Evolutionary conservation across 2,329 filamentous ascomycete species (phyloP).

Genomic region (Paecilomyces variotii): DNA sequence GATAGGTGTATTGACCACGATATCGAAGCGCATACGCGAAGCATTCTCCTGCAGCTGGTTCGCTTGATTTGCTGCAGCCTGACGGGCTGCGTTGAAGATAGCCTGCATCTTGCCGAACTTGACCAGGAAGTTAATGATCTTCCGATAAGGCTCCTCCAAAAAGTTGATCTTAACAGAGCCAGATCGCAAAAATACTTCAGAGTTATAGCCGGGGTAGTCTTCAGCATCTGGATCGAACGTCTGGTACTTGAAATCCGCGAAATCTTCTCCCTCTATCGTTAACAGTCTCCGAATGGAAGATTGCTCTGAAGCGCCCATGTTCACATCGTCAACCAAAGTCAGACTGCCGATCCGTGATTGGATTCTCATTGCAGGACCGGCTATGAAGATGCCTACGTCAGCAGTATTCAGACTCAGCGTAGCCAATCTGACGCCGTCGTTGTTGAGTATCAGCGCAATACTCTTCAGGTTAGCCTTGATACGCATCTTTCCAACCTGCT

Average conservation of each 20-base stretch:
- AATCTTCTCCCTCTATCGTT: constrained; percentile 88
- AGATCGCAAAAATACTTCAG: constrained; percentile 79
- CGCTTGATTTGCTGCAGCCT: constrained; percentile 88
- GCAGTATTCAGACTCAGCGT: constrained; percentile 89
- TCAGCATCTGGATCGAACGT: constrained; percentile 74
- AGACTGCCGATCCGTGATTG: constrained; percentile 81
- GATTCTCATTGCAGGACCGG: constrained; percentile 78
- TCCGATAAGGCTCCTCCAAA: constrained; percentile 90
- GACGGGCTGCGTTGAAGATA: constrained; percentile 91
- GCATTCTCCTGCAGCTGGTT: constrained; percentile 87
- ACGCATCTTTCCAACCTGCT: constrained; percentile 64
- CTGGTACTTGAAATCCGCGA: constrained; percentile 96
- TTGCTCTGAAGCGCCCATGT: constrained; percentile 73
- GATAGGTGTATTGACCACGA: constrained; percentile 90
- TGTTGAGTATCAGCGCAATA: constrained; percentile 91
- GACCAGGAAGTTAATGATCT: constrained; percentile 95
- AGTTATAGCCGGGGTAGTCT: constrained; percentile 88
- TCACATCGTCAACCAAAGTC: constrained; percentile 85
- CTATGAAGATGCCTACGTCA: constrained; percentile 81
- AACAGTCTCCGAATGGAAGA: constrained; percentile 80
- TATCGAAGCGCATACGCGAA: constrained; percentile 86
- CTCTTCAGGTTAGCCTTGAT: constrained; percentile 91
- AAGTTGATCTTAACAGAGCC: constrained; percentile 97
- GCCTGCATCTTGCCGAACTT: constrained; percentile 99
- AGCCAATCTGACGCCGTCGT: constrained; percentile 89